Conservation (phyloP, 805 yeast genomes). For the Ogataea pilisensis region DNA sequence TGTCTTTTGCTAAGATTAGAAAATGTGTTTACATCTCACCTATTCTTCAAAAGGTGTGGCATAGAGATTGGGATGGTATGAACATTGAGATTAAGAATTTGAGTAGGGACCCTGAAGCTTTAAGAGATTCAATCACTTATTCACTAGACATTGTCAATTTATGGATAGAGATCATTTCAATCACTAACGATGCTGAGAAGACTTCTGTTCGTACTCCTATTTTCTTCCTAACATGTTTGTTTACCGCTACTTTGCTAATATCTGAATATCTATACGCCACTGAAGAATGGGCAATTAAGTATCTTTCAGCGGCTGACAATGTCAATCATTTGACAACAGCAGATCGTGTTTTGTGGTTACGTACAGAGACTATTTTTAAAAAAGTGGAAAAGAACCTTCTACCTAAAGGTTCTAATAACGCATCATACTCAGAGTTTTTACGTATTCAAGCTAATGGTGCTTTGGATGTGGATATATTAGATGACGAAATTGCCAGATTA, state of each 20-base stretch:
- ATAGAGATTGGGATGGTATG: slow-evolving; percentile 68
- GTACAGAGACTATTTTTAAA: slow-evolving; percentile 54
- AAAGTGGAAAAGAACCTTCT: slow-evolving; percentile 57
- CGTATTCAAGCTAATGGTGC: slow-evolving; percentile 58
- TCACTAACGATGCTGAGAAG: slow-evolving; percentile 59
- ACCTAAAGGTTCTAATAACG: slow-evolving; percentile 46
- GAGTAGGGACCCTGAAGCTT: slow-evolving; percentile 53
- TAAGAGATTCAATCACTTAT: slow-evolving; percentile 58
- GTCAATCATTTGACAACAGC: slow-evolving; percentile 26
- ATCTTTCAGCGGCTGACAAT: slow-evolving; percentile 22
- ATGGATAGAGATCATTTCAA: slow-evolving; percentile 71
- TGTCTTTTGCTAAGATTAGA: slow-evolving; percentile 63
- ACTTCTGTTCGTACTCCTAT: slow-evolving; percentile 73
- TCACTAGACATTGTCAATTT: slow-evolving; percentile 57
- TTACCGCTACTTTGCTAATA: slow-evolving; percentile 56
- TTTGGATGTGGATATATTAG: slow-evolving; percentile 44
- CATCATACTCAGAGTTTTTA: slow-evolving; percentile 55
- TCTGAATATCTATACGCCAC: slow-evolving; percentile 57
- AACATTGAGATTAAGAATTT: slow-evolving; percentile 45
- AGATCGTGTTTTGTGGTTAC: slow-evolving; percentile 63
- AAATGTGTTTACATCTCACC: slow-evolving; percentile 60
- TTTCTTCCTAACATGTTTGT: slow-evolving; percentile 67
- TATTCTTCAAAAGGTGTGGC: slow-evolving; percentile 55
- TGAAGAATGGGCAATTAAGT: slow-evolving; percentile 48
- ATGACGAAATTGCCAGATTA: slow-evolving; percentile 46